A percentile compares a stretch with the other conserved stretches of the same genome.
Evolutionary conservation across 768 basidiomycete species (phyloP).

Genomic region (Mycena pura): DNA sequence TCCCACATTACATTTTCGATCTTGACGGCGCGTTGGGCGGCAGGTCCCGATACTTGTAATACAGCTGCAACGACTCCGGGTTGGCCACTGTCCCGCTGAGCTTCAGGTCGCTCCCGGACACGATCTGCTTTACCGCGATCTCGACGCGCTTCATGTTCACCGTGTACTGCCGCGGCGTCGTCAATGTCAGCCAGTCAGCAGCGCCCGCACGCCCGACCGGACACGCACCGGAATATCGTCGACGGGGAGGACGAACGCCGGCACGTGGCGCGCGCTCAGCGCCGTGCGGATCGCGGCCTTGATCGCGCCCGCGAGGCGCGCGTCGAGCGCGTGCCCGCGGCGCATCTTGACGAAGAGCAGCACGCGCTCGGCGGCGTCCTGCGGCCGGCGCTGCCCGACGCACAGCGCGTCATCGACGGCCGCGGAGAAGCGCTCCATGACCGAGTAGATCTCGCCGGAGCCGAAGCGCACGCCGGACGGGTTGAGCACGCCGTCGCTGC

Average conservation of each 20-base stretch:
- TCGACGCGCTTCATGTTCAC: constrained; percentile 83
- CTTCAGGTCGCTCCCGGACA: constrained; percentile 67
- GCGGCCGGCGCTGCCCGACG: constrained; percentile 68
- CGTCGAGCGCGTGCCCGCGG: constrained; percentile 50
- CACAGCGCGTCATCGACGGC: constrained; percentile 76
- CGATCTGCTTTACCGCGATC: constrained; percentile 79
- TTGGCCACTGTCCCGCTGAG: constrained; percentile 83
- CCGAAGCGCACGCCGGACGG: constrained; percentile 86
- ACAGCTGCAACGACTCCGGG: constrained; percentile 67
- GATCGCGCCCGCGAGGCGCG: constrained; percentile 53
- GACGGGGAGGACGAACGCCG: constrained; percentile 68
- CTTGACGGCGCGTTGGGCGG: constrained; percentile 35
- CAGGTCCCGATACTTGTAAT: constrained; percentile 67
- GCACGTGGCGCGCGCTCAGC: constrained; percentile 79
- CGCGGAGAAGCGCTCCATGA: constrained; percentile 62
- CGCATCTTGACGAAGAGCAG: constrained; percentile 77
- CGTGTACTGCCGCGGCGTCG: constrained; percentile 61
- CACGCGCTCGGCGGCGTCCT: constrained; percentile 76
- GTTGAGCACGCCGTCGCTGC: constrained; percentile 75
- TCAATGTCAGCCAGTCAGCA: neutral
- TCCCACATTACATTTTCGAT: constrained; percentile 14
- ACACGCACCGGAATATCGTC: constrained; percentile 70
- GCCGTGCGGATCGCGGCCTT: constrained; percentile 61
- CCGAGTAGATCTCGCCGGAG: constrained; percentile 78
- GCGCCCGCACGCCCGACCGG: neutral